Evolutionary conservation across 192 early-diverging fungal species (phyloP), one percentile per base, ranked within the genome.

Genomic region (Linnemannia exigua): DNA sequence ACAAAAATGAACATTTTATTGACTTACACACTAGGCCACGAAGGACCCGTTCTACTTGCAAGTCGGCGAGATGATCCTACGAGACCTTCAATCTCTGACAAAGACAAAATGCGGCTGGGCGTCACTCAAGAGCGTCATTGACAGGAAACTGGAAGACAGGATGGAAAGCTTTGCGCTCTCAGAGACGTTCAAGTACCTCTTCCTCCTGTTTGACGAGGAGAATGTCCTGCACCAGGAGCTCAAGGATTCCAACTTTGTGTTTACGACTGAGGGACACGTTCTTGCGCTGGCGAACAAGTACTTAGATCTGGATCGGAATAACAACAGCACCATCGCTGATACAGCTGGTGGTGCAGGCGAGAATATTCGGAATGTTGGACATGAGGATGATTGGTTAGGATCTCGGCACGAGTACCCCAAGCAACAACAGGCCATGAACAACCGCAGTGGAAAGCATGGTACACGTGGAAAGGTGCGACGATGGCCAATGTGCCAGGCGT

Each of bases 151-250:
- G 1, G 96, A 97, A 41, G 96, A 95, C 50, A 88, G 98, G 9
- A 98, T 99, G 97, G 98, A 99, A 75, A 97, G 96, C 76, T 99
- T 98, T 89, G 92, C 95, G 28, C 86, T 99, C 11, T 96, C 95
- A 67, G 98, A 99, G 88, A 98, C 98, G 1, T 90, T 99, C 70
- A 99, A 99, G 82, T 99, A 99, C 80, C 90, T 99, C n/a, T 99
- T 95, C 82, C 84, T 99, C n/a, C 91, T 99, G 36, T 99, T 98
- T 91, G 97, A 97, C 74, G 85, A 88, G 61, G 94, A 95, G 92
- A 88, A 89, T 73, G 36, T 76, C 2, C 50, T 90, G 88, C 95
- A 96, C 17, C 93, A 98, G 67, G 81, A 89, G 20, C 84, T 98
- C 28, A 96, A 97, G 36, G 94, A 97, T 74, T 91, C 88, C 54